Evolutionary conservation across 225 moss, liverwort and hornwort species (phyloP), one percentile per base, ranked within the genome.

Genomic region (Polytrichum formosum): DNA sequence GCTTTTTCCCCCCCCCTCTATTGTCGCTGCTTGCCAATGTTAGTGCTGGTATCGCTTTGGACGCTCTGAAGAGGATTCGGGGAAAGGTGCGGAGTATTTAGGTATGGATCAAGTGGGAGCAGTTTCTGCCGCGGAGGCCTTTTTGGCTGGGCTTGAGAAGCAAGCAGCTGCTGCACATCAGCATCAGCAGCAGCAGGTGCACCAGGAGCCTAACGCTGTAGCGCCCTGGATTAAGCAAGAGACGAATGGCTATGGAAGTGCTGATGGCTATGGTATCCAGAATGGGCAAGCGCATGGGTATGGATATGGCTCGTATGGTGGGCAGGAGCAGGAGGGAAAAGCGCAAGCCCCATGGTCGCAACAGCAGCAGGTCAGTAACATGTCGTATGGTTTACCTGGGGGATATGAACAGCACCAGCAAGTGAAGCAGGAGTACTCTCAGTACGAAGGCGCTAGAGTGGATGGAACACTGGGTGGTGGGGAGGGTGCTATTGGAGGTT

Each of bases 131-230:
- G 85, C 85, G 28, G 85, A 86, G 79, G 85, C 82, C 55, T 86
- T 86, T 80, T 77, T 86, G 76, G 85, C 82, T 19, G 82, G 82
- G 75, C 85, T 86, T 62, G 82, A 86, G 70, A 82, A 82, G 65
- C 85, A 86, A 82, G 85, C 85, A 74, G 82, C 77, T 72, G 85
- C 79, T 2, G 85, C 82, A 25, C 75, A 80, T 58, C 20, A 20
- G 58, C n/a, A 18, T 72, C 73, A 80, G 69, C 79, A 85, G 82
- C 79, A 80, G 73, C 82, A 86, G 67, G 85, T 77, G 2, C 70
- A 66, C 55, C 82, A 86, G 70, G 85, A 80, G 2, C 70, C 72
- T 55, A 70, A 72, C 56, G 33, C 75, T 22, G 74, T 74, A 53
- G 79, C 79, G 65, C 65, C 74, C 69, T 85, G 85, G 85, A 73